Evolutionary conservation across 1,284 basidiomycete species (phyloP), one percentile per base, ranked within the genome.

Genomic region (Ganoderma boninense): DNA sequence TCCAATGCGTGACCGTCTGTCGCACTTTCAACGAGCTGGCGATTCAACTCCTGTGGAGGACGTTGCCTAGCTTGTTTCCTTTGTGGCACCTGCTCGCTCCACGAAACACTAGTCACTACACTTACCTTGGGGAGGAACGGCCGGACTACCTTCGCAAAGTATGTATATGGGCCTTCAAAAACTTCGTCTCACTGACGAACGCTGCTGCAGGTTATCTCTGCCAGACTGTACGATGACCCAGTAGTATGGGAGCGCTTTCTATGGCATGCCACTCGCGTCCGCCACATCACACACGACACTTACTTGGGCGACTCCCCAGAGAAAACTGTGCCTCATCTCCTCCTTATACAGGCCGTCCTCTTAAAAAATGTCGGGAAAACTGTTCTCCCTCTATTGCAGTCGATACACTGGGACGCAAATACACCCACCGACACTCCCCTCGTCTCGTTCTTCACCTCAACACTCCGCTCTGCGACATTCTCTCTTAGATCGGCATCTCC

Each of bases 61-160:
- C 52, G 8, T 29, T 66, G 10, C 13, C n/a, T 5, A 18, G 43
- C 2, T 38, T 32, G 16, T 10, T 61, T 16, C 44, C 57, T 16
- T 38, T 66, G n/a, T 66, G 65, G 65, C 42, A 66, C 13, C 20
- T 61, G 23, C 57, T 66, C n/a, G 43, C 57, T n/a, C 57, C 57
- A 4, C 57, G 18, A 10, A 18, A 60, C 18, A 18, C n/a, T 35
- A 35, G 38, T 38, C 38, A 20, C 35, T n/a, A 2, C n/a, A 20
- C 10, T 5, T 29, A 11, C 35, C 16, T 5, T 6, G 18, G 14
- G 7, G 57, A 32, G 32, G 18, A n/a, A n/a, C 29, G 2, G 35
- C 18, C 10, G 6, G 16, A 60, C 6, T 60, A 60, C 35, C 57
- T 60, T 4, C 2, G 11, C 3, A 20, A 60, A n/a, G 35, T 60